These are phyloP conservation scores for Mortierella sp. DNA, from an alignment of 371 early-diverging fungal species.

Conservation along the genomic window DNA sequence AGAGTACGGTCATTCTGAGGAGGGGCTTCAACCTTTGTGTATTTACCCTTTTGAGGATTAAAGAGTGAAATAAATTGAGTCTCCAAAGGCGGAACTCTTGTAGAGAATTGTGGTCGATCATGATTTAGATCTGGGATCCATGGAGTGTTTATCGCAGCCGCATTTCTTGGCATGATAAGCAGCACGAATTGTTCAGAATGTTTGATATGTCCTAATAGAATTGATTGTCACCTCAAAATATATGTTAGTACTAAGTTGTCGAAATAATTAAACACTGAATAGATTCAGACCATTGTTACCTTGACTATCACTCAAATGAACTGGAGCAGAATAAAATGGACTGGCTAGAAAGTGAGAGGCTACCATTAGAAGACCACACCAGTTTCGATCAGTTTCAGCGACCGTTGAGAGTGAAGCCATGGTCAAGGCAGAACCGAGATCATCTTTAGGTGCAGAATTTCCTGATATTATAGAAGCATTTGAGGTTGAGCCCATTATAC, in stretches of 20 bases:
- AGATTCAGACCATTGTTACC: slow-evolving; percentile 12
- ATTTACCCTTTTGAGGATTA: too few species aligned
- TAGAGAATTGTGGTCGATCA: slow-evolving; percentile 29
- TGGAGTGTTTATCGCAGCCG: slow-evolving; percentile 21
- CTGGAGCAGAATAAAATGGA: slow-evolving; percentile 19
- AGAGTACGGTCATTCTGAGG: not conserved
- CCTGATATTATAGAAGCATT: not conserved
- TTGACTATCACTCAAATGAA: slow-evolving; percentile 9
- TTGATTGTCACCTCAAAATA: not conserved
- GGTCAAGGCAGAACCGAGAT: slow-evolving; percentile 15
- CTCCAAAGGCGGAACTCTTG: slow-evolving; percentile 12
- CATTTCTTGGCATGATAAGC: slow-evolving; percentile 37
- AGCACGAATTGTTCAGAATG: slow-evolving; percentile 33
- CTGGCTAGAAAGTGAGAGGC: slow-evolving; percentile 34
- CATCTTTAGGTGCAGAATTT: slow-evolving; percentile 25
- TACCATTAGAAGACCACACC: slow-evolving; percentile 44
- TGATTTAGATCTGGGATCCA: slow-evolving; percentile 54
- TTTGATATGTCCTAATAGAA: not conserved
- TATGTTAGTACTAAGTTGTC: not conserved
- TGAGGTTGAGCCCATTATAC: not conserved
- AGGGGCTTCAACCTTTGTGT: not conserved
- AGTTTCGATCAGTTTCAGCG: slow-evolving; percentile 40
- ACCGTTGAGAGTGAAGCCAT: slow-evolving; percentile 15
- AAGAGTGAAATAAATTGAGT: slow-evolving; percentile 5
- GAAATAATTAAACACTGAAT: too few species aligned